A percentile compares a stretch with the other conserved stretches of the same genome.
phyloP scores from a whole-genome alignment of 805 yeast species.

The Tetrapisispora fleetii region DNA sequence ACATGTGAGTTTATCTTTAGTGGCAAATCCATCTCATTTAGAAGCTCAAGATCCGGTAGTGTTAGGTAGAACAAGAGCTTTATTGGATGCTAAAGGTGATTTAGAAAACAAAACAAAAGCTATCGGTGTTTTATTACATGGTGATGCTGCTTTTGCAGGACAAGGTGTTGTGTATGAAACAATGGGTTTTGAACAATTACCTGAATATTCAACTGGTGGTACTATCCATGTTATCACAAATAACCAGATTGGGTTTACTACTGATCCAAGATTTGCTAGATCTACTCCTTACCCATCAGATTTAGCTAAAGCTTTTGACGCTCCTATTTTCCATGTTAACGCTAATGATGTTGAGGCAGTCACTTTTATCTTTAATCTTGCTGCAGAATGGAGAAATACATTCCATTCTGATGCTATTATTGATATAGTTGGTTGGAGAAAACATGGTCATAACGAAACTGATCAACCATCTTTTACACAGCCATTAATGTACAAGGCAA shows the following conservation, averaged over 20 bases:
- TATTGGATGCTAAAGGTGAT: slow-evolving; percentile 84
- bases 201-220: slow-evolving; percentile 97
- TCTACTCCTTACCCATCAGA: slow-evolving; percentile 98
- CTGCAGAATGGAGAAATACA: slow-evolving; percentile 97
- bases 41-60: slow-evolving; percentile 99
- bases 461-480: slow-evolving; percentile 99
- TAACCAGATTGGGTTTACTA: slow-evolving; percentile 98
- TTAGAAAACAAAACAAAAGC: slow-evolving; percentile 78
- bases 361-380: slow-evolving; percentile 84
- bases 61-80: slow-evolving; percentile 93
- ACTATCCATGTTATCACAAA: slow-evolving; percentile 91
- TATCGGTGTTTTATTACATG: slow-evolving; percentile 86
- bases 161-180: slow-evolving; percentile 99
- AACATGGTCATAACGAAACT: slow-evolving; percentile 98
- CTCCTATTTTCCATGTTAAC: slow-evolving; percentile 98
- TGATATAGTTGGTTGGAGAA: slow-evolving; percentile 97
- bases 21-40: slow-evolving; percentile 97
- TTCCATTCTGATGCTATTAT: slow-evolving; percentile 95
- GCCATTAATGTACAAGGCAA: slow-evolving; percentile 91
- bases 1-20: slow-evolving; percentile 87
- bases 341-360: slow-evolving; percentile 96
- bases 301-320: slow-evolving; percentile 90
- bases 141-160: slow-evolving; percentile 98
- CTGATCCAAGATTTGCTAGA: slow-evolving; percentile 95
- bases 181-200: slow-evolving; percentile 85